phyloP scores from a whole-genome alignment of 2,329 filamentous ascomycete species.

The Penicillium corylophilum region DNA sequence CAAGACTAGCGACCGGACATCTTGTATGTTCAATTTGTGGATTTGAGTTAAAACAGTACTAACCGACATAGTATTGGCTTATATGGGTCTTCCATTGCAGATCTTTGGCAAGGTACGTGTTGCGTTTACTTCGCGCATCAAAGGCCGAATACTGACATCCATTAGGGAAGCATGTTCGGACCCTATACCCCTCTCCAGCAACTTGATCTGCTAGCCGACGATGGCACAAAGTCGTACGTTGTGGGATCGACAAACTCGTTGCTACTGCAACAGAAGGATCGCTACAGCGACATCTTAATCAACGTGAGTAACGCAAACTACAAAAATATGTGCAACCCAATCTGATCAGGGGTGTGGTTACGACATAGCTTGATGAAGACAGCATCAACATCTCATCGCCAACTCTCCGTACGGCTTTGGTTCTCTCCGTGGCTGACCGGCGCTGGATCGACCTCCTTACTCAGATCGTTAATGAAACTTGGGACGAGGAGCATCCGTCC shows the following conservation, averaged over 20 bases:
- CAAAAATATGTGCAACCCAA: background rate
- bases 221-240: slow-evolving; percentile 94
- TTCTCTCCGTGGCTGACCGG: slow-evolving; percentile 80
- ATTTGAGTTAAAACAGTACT: slow-evolving; percentile 17
- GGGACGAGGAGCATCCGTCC: slow-evolving; percentile 87
- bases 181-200: slow-evolving; percentile 96
- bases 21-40: slow-evolving; percentile 49
- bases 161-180: slow-evolving; percentile 86
- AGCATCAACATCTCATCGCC: slow-evolving; percentile 80
- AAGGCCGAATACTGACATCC: slow-evolving; percentile 55
- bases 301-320: slow-evolving; percentile 53
- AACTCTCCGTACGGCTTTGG: slow-evolving; percentile 71
- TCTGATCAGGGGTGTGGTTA: background rate
- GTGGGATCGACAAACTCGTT: slow-evolving; percentile 96
- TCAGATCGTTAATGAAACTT: slow-evolving; percentile 90
- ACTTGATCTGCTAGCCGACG: slow-evolving; percentile 87
- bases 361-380: slow-evolving; percentile 70
- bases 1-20: slow-evolving; percentile 86
- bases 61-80: slow-evolving; percentile 65
- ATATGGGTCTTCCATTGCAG: slow-evolving; percentile 92
- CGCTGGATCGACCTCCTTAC: slow-evolving; percentile 97
- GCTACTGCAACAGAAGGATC: slow-evolving; percentile 87
- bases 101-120: slow-evolving; percentile 78
- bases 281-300: slow-evolving; percentile 93
- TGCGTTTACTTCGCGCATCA: background rate